A percentile compares a stretch with the other conserved stretches of the same genome.
Conservation (phyloP, 305 asterid genomes). For the Nicotiana rustica region DNA sequence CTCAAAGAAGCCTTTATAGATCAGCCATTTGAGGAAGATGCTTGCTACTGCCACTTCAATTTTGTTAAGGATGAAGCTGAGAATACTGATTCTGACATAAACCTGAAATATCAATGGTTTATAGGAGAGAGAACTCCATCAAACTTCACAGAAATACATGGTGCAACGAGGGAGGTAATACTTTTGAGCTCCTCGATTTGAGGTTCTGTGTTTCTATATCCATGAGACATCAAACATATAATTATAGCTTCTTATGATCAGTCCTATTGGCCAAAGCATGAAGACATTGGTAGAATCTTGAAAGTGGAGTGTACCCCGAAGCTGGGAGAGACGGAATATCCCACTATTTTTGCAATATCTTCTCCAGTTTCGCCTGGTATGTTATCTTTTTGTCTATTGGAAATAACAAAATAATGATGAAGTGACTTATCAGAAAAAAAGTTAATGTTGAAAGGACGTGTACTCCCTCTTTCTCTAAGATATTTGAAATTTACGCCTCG, state of each 20-base stretch:
- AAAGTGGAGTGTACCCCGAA: constrained; percentile 90
- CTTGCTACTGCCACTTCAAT: constrained; percentile 89
- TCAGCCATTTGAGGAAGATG: constrained; percentile 94
- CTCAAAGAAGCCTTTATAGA: constrained; percentile 76
- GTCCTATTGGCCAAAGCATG: constrained; percentile 86
- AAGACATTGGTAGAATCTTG: constrained; percentile 75
- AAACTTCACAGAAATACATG: constrained; percentile 72
- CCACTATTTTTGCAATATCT: constrained; percentile 84
- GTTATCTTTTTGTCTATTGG: constrained; percentile 28
- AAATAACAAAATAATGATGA: neutral
- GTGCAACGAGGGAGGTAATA: constrained; percentile 79
- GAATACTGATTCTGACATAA: constrained; percentile 56
- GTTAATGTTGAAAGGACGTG: neutral
- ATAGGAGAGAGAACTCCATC: constrained; percentile 78
- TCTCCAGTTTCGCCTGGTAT: constrained; percentile 90
- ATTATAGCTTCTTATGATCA: constrained; percentile 45
- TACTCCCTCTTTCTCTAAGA: neutral
- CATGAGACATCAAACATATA: neutral
- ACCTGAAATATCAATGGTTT: constrained; percentile 90
- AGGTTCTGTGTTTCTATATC: constrained; percentile 32
- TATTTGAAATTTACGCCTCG: neutral
- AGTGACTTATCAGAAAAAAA: neutral
- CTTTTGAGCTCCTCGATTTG: constrained; percentile 39
- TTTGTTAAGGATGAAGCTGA: constrained; percentile 71
- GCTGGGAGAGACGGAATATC: constrained; percentile 72